Conservation (phyloP, 768 basidiomycete species). For the Suillus fuscotomentosus region DNA sequence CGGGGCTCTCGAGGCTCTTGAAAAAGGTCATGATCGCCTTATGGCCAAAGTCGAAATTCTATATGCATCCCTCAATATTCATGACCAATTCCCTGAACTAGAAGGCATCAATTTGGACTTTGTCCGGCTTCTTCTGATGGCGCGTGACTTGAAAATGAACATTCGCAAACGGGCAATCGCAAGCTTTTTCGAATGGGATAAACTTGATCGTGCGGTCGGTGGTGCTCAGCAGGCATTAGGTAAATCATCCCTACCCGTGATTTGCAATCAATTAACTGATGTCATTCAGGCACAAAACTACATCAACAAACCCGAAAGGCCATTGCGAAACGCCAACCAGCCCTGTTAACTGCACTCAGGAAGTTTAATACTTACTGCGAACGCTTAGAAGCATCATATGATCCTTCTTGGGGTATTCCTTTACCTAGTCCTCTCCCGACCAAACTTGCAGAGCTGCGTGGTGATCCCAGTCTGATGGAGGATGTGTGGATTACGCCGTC, state of each 20-base stretch:
- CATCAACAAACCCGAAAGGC: constrained; percentile 30
- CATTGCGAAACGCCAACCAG: constrained; percentile 27
- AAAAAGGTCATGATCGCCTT: constrained; percentile 18
- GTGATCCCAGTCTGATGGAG: constrained; percentile 29
- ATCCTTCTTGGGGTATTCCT: background rate
- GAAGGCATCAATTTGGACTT: constrained; percentile 27
- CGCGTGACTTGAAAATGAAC: constrained; percentile 38
- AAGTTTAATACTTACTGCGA: background rate
- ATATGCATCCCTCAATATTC: constrained; percentile 35
- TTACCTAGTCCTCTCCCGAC: constrained; percentile 1
- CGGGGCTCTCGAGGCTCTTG: constrained; percentile 8
- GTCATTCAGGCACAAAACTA: constrained; percentile 24
- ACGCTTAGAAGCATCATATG: background rate
- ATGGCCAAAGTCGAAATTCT: constrained; percentile 28
- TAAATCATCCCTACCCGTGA: background rate
- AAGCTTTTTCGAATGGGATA: constrained; percentile 38
- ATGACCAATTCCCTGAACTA: constrained; percentile 32
- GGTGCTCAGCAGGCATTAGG: constrained; percentile 24
- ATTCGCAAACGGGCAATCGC: constrained; percentile 33
- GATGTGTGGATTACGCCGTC: constrained; percentile 35
- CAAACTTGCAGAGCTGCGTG: background rate
- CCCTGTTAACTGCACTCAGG: constrained; percentile 12
- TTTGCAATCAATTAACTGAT: background rate
- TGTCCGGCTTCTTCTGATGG: constrained; percentile 31
- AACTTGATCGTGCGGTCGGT: constrained; percentile 32